These are phyloP conservation scores for Quercus lobata DNA, from an alignment of 331 rosid species.

Conservation along the genomic window DNA sequence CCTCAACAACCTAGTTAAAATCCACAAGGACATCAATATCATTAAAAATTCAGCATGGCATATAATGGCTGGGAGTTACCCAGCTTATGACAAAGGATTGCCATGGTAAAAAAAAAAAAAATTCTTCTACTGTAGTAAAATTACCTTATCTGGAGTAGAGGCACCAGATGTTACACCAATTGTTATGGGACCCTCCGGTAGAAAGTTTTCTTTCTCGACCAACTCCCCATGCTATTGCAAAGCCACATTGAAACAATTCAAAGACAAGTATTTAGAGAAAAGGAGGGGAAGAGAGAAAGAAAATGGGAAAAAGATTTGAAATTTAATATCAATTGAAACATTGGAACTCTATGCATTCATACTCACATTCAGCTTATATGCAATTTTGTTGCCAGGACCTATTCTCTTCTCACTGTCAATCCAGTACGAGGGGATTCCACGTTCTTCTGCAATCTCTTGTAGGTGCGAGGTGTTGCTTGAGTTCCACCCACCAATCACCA, in stretches of 20 bases:
- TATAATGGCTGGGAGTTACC: too few species aligned
- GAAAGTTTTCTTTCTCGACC: constrained; percentile 85
- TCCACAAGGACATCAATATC: neutral
- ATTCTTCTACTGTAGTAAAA: neutral
- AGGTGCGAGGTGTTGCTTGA: constrained; percentile 97
- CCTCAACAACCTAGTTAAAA: constrained; percentile 76
- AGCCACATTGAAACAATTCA: neutral
- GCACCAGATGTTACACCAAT: constrained; percentile 96
- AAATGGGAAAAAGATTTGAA: neutral
- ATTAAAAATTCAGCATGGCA: neutral
- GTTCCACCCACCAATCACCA: constrained; percentile 98
- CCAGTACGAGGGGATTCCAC: constrained; percentile 97
- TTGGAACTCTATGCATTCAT: constrained; percentile 8
- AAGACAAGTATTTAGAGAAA: neutral
- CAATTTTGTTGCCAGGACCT: constrained; percentile 94
- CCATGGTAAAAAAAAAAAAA: neutral
- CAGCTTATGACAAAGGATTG: neutral
- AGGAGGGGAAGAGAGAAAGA: neutral
- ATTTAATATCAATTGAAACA: neutral
- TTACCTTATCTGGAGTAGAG: constrained; percentile 97
- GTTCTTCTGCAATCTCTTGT: constrained; percentile 94
- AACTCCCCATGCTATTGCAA: constrained; percentile 81
- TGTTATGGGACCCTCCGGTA: constrained; percentile 78
- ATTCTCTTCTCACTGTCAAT: constrained; percentile 85
- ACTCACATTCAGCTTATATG: constrained; percentile 72